Evolutionary conservation across 2,329 filamentous ascomycete species (phyloP).

Genomic region (Metarhizium album): DNA sequence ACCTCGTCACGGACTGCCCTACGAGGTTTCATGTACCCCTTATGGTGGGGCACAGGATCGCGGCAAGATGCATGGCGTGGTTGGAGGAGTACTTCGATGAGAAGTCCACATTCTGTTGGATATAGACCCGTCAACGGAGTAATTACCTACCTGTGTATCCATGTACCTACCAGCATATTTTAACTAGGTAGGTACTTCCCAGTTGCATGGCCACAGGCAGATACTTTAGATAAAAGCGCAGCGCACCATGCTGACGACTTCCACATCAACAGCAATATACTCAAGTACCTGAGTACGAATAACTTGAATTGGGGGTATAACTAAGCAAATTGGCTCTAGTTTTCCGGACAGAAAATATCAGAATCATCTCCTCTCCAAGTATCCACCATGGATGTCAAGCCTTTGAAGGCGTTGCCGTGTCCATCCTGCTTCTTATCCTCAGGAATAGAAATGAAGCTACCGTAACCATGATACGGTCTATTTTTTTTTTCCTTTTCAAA

Average conservation of each 20-base stretch:
- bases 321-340: not conserved
- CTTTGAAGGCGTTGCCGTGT: not conserved
- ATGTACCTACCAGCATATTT: not conserved
- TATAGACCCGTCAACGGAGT: not conserved
- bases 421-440: not conserved
- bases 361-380: not conserved
- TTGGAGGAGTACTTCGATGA: not conserved
- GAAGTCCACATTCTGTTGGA: constrained; percentile 1
- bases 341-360: not conserved
- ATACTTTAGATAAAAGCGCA: too few species aligned
- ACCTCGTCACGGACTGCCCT: not conserved
- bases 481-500: not conserved
- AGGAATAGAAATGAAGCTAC: not conserved
- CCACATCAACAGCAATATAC: too few species aligned
- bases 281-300: not conserved
- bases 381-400: not conserved
- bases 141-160: not conserved
- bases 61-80: constrained; percentile 4
- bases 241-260: too few species aligned
- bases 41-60: constrained; percentile 3
- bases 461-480: not conserved
- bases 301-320: not conserved
- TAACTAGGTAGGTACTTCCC: not conserved
- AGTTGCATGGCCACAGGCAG: too few species aligned
- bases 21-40: not conserved